A percentile compares a stretch with the other conserved stretches of the same genome.
phyloP scores from a whole-genome alignment of 1,284 basidiomycete species.

The Lentinula novae-zelandiae region DNA sequence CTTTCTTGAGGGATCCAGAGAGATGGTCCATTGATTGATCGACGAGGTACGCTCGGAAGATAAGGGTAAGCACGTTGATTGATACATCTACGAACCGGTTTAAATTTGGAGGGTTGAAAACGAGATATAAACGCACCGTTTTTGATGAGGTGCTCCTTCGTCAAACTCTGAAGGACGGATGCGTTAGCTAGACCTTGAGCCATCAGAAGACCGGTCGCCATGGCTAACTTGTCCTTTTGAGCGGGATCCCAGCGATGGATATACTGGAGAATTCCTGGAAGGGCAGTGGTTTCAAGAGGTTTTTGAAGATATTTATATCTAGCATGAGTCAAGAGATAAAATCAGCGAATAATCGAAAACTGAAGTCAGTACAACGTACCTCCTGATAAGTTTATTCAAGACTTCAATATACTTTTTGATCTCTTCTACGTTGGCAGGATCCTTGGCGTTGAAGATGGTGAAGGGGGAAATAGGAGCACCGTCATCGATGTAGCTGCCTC shows the following conservation, averaged over 20 bases:
- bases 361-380: conserved; percentile 41
- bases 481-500: conserved; percentile 89
- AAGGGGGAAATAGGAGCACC: conserved; percentile 78
- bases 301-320: conserved; percentile 99
- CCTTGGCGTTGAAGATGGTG: conserved; percentile 78
- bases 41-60: conserved; percentile 79
- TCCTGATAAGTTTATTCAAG: conserved; percentile 91
- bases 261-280: conserved; percentile 87
- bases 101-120: conserved; percentile 4
- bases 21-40: conserved; percentile 88
- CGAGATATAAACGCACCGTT: conserved; percentile 54
- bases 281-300: conserved; percentile 83
- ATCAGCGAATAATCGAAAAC: neutral
- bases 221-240: conserved; percentile 80
- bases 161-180: conserved; percentile 75
- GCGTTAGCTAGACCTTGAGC: conserved; percentile 78
- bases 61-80: conserved; percentile 70
- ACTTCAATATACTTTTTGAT: conserved; percentile 92
- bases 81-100: conserved; percentile 57
- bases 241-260: conserved; percentile 77
- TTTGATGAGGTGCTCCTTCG: conserved; percentile 94
- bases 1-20: conserved; percentile 71
- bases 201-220: conserved; percentile 79
- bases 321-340: conserved; percentile 10
- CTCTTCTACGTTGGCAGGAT: conserved; percentile 75